Evolutionary conservation across 23 red algal genomes (phyloP).

Genomic region (Gracilaria gracilis): DNA sequence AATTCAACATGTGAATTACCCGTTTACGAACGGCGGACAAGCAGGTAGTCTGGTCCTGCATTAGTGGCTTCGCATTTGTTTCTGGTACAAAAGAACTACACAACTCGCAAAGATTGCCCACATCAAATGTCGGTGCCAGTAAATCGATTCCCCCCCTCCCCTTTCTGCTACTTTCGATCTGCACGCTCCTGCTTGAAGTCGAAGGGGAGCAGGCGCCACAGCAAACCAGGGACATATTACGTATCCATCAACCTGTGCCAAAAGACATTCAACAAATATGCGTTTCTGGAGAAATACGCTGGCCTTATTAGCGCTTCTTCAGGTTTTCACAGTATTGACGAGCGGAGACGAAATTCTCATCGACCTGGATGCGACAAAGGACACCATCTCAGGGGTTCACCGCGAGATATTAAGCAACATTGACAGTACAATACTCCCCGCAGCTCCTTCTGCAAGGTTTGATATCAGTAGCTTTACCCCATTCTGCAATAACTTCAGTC

Average conservation of each 20-base stretch:
- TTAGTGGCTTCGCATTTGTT: background rate
- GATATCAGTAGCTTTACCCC: conserved; percentile 49
- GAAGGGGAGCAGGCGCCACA: background rate
- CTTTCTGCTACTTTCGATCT: background rate
- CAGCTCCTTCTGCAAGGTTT: conserved; percentile 27
- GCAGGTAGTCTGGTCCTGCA: background rate
- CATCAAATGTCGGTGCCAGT: background rate
- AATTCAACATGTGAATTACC: conserved; percentile 26
- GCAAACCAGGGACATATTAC: background rate
- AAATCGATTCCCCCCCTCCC: background rate
- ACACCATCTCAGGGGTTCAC: background rate
- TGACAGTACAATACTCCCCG: background rate
- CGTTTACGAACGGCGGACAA: conserved; percentile 24
- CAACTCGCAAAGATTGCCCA: background rate
- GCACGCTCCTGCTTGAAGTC: background rate
- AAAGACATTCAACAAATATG: background rate
- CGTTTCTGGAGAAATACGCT: background rate
- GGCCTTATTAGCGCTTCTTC: background rate
- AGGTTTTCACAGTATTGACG: background rate
- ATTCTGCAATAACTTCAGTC: conserved; percentile 53
- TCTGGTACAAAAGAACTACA: background rate
- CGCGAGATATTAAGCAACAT: conserved; percentile 5
- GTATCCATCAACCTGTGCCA: background rate
- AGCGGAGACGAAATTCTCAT: background rate
- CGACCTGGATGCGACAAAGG: background rate